Conservation (phyloP, 2,329 filamentous ascomycete genomes). For the Pezicula neosporulosa region DNA sequence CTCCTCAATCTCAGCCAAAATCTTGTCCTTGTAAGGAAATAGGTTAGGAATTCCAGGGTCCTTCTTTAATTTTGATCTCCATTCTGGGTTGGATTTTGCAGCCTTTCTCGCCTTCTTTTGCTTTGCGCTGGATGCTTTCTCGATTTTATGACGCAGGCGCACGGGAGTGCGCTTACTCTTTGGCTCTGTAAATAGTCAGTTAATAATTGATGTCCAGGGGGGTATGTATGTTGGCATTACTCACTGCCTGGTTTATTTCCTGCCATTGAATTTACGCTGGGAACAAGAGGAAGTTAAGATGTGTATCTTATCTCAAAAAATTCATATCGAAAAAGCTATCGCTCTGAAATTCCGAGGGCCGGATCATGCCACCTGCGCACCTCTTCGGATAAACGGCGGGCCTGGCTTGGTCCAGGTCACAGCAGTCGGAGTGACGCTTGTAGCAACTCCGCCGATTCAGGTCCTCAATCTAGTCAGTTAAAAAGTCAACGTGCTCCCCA, state of each 20-base stretch:
- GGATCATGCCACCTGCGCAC: too few relatives aligned
- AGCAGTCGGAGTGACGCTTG: too few relatives aligned
- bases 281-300: neutral
- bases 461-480: too few relatives aligned
- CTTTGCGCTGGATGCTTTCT: slow-evolving; percentile 87
- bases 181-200: slow-evolving; percentile 60
- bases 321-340: neutral
- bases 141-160: slow-evolving; percentile 90
- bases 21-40: slow-evolving; percentile 96
- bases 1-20: slow-evolving; percentile 93
- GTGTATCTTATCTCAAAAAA: neutral
- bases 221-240: slow-evolving; percentile 2
- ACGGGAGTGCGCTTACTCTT: slow-evolving; percentile 90
- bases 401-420: too few relatives aligned
- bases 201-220: slow-evolving; percentile 1
- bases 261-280: too few relatives aligned
- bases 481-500: too few relatives aligned
- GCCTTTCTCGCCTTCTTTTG: slow-evolving; percentile 85
- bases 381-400: too few relatives aligned
- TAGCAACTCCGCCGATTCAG: too few relatives aligned
- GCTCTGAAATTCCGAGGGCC: neutral
- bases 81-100: slow-evolving; percentile 91
- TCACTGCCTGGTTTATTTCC: slow-evolving; percentile 26
- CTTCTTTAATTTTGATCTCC: slow-evolving; percentile 93
- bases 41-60: slow-evolving; percentile 96